Evolutionary conservation across 2,329 filamentous ascomycete genomes (phyloP).

Genomic region (Scedosporium minutisporum): DNA sequence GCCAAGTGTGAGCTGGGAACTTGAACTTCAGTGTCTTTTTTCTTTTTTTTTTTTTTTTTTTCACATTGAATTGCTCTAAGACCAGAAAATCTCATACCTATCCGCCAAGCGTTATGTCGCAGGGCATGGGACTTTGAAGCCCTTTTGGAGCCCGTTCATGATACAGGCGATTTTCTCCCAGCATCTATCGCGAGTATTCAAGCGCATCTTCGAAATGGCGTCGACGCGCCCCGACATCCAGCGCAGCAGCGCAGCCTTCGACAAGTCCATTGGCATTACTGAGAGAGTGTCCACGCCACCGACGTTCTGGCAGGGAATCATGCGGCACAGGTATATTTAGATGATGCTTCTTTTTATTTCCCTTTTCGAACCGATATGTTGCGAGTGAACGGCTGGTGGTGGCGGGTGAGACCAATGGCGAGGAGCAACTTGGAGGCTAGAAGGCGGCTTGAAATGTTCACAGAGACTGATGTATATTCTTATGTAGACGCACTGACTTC

Average conservation of each 20-base stretch:
- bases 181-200: background rate
- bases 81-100: too few species aligned
- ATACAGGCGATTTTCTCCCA: background rate
- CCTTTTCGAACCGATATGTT: background rate
- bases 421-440: too few species aligned
- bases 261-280: conserved; percentile 28
- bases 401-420: background rate
- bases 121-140: too few species aligned
- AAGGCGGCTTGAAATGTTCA: too few species aligned
- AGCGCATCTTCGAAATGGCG: background rate
- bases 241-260: conserved; percentile 17
- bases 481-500: conserved; percentile 72
- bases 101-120: too few species aligned
- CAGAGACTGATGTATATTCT: background rate
- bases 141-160: background rate
- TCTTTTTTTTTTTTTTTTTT: too few species aligned
- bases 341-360: background rate
- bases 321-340: conserved; percentile 10
- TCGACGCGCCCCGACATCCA: conserved; percentile 2
- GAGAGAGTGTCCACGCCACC: conserved; percentile 27
- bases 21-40: too few species aligned
- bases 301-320: conserved; percentile 25
- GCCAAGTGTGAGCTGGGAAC: too few species aligned
- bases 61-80: too few species aligned
- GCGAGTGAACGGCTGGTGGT: background rate